Evolutionary conservation across 768 basidiomycete species (phyloP), one percentile per base, ranked within the genome.

Genomic region (Chalciporus chontae): DNA sequence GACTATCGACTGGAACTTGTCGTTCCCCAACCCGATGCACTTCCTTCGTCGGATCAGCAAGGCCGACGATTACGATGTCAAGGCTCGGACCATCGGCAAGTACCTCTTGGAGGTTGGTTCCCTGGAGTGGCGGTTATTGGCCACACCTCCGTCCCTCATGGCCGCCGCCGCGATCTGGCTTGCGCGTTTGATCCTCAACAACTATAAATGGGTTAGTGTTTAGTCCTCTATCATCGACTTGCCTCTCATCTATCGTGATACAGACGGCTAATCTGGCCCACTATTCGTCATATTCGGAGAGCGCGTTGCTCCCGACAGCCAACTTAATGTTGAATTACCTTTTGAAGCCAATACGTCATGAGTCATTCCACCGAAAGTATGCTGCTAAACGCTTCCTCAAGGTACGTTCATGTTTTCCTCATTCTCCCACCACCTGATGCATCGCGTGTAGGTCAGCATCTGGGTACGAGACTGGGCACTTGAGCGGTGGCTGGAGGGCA

Each of bases 41-140:
- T 96, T 87, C 76, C 76, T 96, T 36, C 76, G 94, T 34, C 77
- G 94, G 29, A 84, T 90, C 48, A 92, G 89, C 73, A 97, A 96
- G 71, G 94, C 93, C 3, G 94, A 97, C 59, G 83, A 85, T 48
- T 95, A 92, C 68, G 88, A 94, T 58, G 78, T 88, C 26, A 81
- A 90, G 57, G 85, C 85, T 14, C 73, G 94, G 49, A 94, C 93
- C 3, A 77, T 96, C 17, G 91, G 84, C 31, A 96, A 97, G 67
- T 97, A 92, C 69, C 76, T 96, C 45, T 73, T 94, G 46, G 94
- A 96, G 72, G 88, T 96, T 43, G 80, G 82, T 11, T 80, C 82
- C 44, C 73, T 96, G 17, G 93, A 97, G 56, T 82, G 85, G 74
- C 73, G 79, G n/a, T 72, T 97, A 53, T 72, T 97, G 40, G 74